A percentile compares a stretch with the other conserved stretches of the same genome.
phyloP scores from a whole-genome alignment of 495 filamentous ascomycete species.

The Talaromyces stipitatus region DNA sequence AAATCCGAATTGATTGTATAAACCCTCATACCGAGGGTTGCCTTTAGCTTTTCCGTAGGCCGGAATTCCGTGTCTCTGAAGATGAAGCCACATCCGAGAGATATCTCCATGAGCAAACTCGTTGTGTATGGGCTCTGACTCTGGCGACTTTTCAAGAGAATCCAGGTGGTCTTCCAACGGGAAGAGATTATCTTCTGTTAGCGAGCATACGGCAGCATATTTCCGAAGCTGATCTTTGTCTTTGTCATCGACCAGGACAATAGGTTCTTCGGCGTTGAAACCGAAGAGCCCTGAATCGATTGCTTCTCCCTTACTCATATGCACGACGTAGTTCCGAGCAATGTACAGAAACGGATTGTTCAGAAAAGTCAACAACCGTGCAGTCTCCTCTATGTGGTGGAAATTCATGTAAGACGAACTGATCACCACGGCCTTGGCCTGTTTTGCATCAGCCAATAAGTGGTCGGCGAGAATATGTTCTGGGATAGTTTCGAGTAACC shows the following conservation, averaged over 20 bases:
- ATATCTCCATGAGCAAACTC: background rate
- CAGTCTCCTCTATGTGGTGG: background rate
- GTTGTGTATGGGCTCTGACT: background rate
- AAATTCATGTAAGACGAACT: background rate
- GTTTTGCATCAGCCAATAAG: background rate
- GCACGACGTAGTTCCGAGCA: background rate
- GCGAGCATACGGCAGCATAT: background rate
- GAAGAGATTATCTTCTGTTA: background rate
- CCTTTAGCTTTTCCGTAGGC: background rate
- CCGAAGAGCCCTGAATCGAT: background rate
- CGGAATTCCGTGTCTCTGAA: background rate
- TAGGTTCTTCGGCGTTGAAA: background rate
- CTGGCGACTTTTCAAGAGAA: background rate
- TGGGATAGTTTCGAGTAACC: background rate
- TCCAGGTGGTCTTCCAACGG: background rate
- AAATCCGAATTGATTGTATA: background rate
- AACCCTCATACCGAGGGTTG: background rate
- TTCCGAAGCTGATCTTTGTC: background rate
- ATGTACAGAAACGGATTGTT: background rate
- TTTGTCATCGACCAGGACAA: background rate
- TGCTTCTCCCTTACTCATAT: background rate
- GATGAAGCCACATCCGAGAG: background rate
- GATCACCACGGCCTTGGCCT: background rate
- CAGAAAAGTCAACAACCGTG: background rate
- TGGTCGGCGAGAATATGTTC: background rate